These are phyloP conservation scores for Phlyctochytrium bullatum DNA, from an alignment of 192 early-diverging fungal genomes.

Conservation along the genomic window DNA sequence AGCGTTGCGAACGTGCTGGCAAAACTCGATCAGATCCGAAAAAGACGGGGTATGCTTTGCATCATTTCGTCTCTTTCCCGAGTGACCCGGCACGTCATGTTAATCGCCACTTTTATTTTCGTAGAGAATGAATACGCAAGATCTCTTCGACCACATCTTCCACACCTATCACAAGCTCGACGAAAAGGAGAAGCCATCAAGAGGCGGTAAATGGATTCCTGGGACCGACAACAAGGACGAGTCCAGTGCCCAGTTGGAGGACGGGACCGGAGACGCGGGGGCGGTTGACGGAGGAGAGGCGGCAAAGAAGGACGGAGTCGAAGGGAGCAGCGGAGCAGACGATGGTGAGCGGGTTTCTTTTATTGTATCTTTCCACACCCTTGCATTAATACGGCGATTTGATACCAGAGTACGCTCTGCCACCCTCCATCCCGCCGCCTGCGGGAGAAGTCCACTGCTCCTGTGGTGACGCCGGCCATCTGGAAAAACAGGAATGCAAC, in stretches of 20 bases:
- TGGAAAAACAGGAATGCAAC: constrained; percentile 61
- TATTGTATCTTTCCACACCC: too few relatives aligned
- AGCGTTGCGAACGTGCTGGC: too few relatives aligned
- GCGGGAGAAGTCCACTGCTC: constrained; percentile 49
- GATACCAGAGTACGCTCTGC: constrained; percentile 40
- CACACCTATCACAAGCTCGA: constrained; percentile 14
- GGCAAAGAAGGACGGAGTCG: neutral
- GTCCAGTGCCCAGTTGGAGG: too few relatives aligned
- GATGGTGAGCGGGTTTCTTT: too few relatives aligned
- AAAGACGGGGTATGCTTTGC: too few relatives aligned
- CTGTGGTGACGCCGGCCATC: constrained; percentile 68
- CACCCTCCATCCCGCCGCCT: constrained; percentile 45
- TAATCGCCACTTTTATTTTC: too few relatives aligned
- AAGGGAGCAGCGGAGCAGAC: neutral
- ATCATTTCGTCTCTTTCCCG: too few relatives aligned
- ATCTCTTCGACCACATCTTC: constrained; percentile 28
- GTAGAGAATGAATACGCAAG: constrained; percentile 30
- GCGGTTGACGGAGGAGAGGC: constrained; percentile 6
- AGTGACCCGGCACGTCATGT: too few relatives aligned
- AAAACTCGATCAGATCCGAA: too few relatives aligned
- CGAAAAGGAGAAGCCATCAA: constrained; percentile 25
- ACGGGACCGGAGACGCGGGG: too few relatives aligned
- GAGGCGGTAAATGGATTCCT: too few relatives aligned
- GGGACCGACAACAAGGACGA: too few relatives aligned
- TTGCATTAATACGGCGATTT: constrained; percentile 5